Evolutionary conservation across 192 early-diverging fungal species (phyloP), one percentile per base, ranked within the genome.

Genomic region (Coemansia sp.): DNA sequence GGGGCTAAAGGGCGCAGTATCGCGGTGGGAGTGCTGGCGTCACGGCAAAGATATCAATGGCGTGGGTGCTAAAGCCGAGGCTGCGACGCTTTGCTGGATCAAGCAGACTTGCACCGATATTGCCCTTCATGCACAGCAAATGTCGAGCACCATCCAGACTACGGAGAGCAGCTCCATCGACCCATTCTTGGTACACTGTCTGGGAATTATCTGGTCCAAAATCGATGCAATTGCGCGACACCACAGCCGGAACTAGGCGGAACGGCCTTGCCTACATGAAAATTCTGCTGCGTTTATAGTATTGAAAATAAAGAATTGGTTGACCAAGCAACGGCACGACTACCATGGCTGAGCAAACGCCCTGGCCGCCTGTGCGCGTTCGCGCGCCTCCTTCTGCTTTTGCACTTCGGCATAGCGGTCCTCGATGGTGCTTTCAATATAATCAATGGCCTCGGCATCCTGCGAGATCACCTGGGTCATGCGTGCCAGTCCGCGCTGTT

Each of bases 401-500:
- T 64, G 71, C 11, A 53, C 53, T 21, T 75, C 71, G 9, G 38
- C 40, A 21, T 60, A 53, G 29, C 61, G 64, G 56, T 64, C 71
- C 32, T 68, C 71, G 30, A 75, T 66, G 4, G 71, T 65, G 2
- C 19, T 21, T 41, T 75, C 64, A 14, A 81, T 44, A 11, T 27
- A 34, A 19, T 81, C 78, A 25, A 80, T 70, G 0, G 73, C 68
- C 62, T 80, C 64, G 23, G 71, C 60, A 51, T 86, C 87, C 51
- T 84, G 62, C 35, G 84, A 80, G n/a, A 85, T 65, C 14, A 90
- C 75, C 27, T 76, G 62, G 14, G 84, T 90, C 55, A 91, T 55
- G 5, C 81, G 83, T 45, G 77, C 67, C 53, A 91, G 75, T 7
- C 90, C 90, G 7, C 79, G 76, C 50, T 86, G 84, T 43, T 85